Evolutionary conservation across 1,284 basidiomycete species (phyloP), one percentile per base, ranked within the genome.

Genomic region (Malassezia pachydermatis): DNA sequence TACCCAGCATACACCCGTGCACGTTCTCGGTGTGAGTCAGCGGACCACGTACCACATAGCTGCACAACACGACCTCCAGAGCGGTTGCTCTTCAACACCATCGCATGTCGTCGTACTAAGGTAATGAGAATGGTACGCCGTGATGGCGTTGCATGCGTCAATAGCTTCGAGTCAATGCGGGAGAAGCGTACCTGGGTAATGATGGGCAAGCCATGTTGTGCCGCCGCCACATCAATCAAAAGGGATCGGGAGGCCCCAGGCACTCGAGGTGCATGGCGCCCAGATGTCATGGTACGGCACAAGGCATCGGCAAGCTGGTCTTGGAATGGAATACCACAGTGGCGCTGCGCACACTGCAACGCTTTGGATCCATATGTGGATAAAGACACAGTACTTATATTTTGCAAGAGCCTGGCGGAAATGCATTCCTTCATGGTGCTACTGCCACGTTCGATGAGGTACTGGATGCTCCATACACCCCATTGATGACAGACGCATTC

Each of bases 391-490:
- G 44, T 41, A 2, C 49, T 46, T n/a, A n/a, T n/a, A n/a, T n/a
- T n/a, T n/a, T n/a, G n/a, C n/a, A n/a, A n/a, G n/a, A n/a, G n/a
- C n/a, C n/a, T n/a, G 1, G 60, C 62, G 17, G 59, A 53, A 9
- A 62, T 61, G n/a, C 48, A 39, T 6, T 33, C 30, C 9, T 57
- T 58, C 34, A 63, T 46, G 6, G 57, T 36, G 3, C 11, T 27
- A 23, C 46, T 44, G 2, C 65, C 64, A 33, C 70, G 65, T 48
- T 71, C 67, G 41, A 68, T 56, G 28, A 70, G 60, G 50, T 65
- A 28, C 45, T 55, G 54, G 14, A 70, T 59, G 16, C 70, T 62
- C 68, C 68, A 71, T 0, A 71, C 67, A 20, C 68, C 68, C 62
- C 64, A 70, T 45, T 69, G 68, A 27, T 68, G 60, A 16, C 51